Evolutionary conservation across 768 basidiomycete genomes (phyloP).

Genomic region (Leccinum uliginosum): DNA sequence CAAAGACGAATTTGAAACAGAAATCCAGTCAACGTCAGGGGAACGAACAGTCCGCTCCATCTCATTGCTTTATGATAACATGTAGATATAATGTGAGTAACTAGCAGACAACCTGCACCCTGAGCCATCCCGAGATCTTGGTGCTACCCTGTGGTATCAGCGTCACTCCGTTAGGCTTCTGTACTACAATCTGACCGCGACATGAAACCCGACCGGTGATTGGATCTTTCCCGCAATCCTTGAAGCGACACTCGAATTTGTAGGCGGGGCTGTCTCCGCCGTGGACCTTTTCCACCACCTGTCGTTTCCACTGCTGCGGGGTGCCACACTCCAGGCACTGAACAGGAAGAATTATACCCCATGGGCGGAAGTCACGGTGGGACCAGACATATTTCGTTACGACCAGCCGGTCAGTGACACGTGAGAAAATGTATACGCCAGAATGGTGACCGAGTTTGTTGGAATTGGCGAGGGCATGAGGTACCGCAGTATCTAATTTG

Average conservation of each 20-base stretch:
- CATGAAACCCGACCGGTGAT: neutral
- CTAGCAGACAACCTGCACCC: neutral
- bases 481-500: neutral
- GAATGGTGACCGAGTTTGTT: neutral
- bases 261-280: neutral
- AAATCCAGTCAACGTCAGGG: too few relatives aligned
- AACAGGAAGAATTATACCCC: neutral
- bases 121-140: neutral
- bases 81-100: neutral
- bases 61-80: too few relatives aligned
- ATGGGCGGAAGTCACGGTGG: neutral
- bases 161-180: neutral
- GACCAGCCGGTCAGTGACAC: neutral
- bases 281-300: neutral
- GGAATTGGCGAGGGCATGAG: neutral
- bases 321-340: neutral
- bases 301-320: neutral
- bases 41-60: too few relatives aligned
- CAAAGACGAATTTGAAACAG: too few relatives aligned
- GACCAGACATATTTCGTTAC: neutral
- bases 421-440: neutral
- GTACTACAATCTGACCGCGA: neutral
- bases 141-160: neutral
- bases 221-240: neutral
- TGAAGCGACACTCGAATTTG: neutral